phyloP scores from a whole-genome alignment of 495 filamentous ascomycete species.

The Jackrogersella minutella region DNA sequence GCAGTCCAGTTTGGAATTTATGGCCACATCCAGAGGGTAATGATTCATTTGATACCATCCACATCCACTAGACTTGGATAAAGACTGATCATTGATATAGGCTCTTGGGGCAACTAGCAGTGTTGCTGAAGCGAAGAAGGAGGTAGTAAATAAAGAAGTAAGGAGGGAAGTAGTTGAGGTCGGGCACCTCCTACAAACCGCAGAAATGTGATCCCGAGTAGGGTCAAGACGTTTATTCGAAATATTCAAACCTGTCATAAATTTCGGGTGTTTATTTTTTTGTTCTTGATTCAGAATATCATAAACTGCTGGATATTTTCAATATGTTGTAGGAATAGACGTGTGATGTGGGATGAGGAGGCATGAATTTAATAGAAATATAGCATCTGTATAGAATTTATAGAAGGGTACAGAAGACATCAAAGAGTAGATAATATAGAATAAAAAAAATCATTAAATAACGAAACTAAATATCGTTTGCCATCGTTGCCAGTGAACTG shows the following conservation, averaged over 20 bases:
- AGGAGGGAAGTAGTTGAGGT: conserved; percentile 16
- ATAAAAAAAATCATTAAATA: conserved; percentile 11
- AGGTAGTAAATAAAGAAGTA: neutral
- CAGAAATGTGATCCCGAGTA: conserved; percentile 14
- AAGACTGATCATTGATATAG: conserved; percentile 26
- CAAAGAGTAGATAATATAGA: conserved; percentile 6
- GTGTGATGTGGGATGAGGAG: neutral
- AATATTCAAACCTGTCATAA: conserved; percentile 8
- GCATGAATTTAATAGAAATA: conserved; percentile 13
- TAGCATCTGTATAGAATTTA: conserved; percentile 7
- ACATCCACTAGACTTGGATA: neutral
- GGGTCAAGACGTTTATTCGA: neutral
- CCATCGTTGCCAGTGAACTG: neutral
- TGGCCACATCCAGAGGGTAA: conserved; percentile 70
- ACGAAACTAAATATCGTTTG: neutral
- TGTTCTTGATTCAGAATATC: neutral
- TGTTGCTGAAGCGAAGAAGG: conserved; percentile 22
- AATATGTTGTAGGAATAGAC: conserved; percentile 8
- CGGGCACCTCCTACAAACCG: conserved; percentile 14
- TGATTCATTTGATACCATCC: neutral
- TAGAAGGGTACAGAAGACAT: conserved; percentile 13
- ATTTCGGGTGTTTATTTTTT: too few species aligned
- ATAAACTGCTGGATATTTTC: conserved; percentile 14
- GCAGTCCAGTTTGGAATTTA: conserved; percentile 89
- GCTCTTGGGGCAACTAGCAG: conserved; percentile 41